Base-by-base conservation (phyloP, 2,329 filamentous ascomycete species). In the Fusarium sp. region DNA sequence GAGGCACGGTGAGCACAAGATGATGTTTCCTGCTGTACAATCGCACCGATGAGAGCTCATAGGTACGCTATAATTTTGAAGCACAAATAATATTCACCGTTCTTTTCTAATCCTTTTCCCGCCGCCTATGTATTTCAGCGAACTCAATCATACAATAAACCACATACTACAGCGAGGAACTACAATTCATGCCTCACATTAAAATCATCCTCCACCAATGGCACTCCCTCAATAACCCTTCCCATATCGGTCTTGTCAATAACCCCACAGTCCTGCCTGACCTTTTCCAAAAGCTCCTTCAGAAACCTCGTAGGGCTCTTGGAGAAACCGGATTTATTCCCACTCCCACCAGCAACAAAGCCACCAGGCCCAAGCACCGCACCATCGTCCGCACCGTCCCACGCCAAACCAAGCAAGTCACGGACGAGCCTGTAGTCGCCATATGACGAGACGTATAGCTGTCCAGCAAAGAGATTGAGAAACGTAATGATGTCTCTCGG, bases 391-490 rank as follows among this genome's bases (percentile, higher is more conserved):
- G 66, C 68, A 3, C 61, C 42, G 0, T 59, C 53, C 65, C 78
- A 82, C 0, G 82, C 78, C 0, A 92, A 74, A 0, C 89, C 86
- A 0, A 93, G 79, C 44, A 84, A 85, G 2, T 81, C 76, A 65
- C 89, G 91, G 0, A 86, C 75, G 2, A 81, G 76, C 0, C 77
- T 69, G 68, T 93, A 94, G 58, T 92, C 86, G 0, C 80, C 64
- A 46, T 84, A 87, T 0, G 83, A 85, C 0, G 76, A 78, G 14
- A 93, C 81, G 71, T 93, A 94, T 0, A 93, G 82, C 60, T 92
- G 90, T 0, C 92, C 92, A 0, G 92, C 83, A 60, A 94, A 93
- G 0, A 94, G 79, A 46, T 92, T 91, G 0, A 94, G 83, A 62
- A 88, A 83, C 1, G 83, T 79, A 0, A 81, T 77, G 0, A 87